Evolutionary conservation across 2,329 filamentous ascomycete genomes (phyloP).

Genomic region (Celoporthe dispersa): DNA sequence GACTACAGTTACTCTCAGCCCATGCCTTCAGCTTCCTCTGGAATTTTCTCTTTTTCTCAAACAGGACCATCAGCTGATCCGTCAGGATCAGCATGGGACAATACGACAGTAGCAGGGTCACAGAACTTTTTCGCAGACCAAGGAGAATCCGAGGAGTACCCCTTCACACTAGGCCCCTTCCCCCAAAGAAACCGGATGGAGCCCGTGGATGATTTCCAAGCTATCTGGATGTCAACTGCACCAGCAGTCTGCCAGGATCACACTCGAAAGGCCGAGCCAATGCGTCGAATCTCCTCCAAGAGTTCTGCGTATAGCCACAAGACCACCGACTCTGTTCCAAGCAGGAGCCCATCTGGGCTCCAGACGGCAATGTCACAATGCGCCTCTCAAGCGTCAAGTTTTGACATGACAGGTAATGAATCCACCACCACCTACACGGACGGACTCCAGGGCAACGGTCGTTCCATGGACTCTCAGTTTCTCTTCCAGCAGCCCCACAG

Average conservation of each 20-base stretch:
- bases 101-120: constrained; percentile 58
- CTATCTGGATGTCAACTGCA: constrained; percentile 50
- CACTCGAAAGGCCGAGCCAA: constrained; percentile 46
- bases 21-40: constrained; percentile 53
- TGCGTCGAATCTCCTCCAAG: constrained; percentile 50
- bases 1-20: constrained; percentile 61
- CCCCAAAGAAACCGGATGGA: constrained; percentile 56
- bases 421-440: constrained; percentile 45
- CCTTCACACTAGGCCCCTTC: constrained; percentile 57
- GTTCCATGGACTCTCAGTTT: constrained; percentile 54
- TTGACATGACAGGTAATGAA: constrained; percentile 57
- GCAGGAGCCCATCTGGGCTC: constrained; percentile 49
- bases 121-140: constrained; percentile 62
- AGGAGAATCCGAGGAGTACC: constrained; percentile 59
- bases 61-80: constrained; percentile 62
- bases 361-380: constrained; percentile 54
- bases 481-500: constrained; percentile 55
- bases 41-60: constrained; percentile 63
- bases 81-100: constrained; percentile 58
- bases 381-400: constrained; percentile 54
- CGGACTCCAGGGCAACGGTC: constrained; percentile 43
- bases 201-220: constrained; percentile 50
- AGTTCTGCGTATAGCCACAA: constrained; percentile 51
- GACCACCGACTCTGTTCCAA: constrained; percentile 46
- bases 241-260: constrained; percentile 43